phyloP scores from a whole-genome alignment of 2,329 filamentous ascomycete genomes.

The Fusarium sp. region DNA sequence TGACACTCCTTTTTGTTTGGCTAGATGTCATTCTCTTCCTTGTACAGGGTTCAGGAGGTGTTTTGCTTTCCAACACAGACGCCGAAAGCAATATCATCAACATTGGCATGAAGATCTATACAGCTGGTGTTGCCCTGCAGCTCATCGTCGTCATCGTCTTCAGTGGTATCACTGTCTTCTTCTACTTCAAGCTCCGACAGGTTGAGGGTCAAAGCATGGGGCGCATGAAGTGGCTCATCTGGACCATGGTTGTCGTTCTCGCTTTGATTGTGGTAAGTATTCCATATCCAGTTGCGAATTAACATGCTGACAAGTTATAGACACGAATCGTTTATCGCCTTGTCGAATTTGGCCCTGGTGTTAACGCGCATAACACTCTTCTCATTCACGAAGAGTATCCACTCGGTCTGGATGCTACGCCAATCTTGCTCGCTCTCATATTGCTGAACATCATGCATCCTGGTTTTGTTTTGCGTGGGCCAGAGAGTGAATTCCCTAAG shows the following conservation, averaged over 20 bases:
- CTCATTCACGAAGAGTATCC: constrained; percentile 65
- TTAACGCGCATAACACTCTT: constrained; percentile 57
- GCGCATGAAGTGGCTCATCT: constrained; percentile 51
- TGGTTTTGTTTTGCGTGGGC: constrained; percentile 59
- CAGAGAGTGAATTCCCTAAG: constrained; percentile 59
- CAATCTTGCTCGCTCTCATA: constrained; percentile 63
- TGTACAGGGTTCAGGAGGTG: constrained; percentile 57
- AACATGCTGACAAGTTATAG: constrained; percentile 45
- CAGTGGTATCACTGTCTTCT: constrained; percentile 50
- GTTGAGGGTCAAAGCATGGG: constrained; percentile 43
- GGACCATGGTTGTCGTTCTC: constrained; percentile 51
- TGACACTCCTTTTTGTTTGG: constrained; percentile 61
- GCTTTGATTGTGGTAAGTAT: constrained; percentile 52
- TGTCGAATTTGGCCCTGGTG: constrained; percentile 64
- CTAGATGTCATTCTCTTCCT: constrained; percentile 62
- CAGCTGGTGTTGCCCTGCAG: constrained; percentile 54
- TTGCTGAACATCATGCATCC: constrained; percentile 61
- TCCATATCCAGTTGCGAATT: background rate
- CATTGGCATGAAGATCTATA: constrained; percentile 55
- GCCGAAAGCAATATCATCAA: constrained; percentile 43
- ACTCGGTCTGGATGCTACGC: constrained; percentile 63
- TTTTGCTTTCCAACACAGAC: constrained; percentile 49
- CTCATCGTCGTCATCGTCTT: constrained; percentile 55
- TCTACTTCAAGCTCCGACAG: constrained; percentile 49
- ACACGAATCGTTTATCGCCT: constrained; percentile 71